phyloP scores from a whole-genome alignment of 2,329 filamentous ascomycete species.

The Exophiala sp. region DNA sequence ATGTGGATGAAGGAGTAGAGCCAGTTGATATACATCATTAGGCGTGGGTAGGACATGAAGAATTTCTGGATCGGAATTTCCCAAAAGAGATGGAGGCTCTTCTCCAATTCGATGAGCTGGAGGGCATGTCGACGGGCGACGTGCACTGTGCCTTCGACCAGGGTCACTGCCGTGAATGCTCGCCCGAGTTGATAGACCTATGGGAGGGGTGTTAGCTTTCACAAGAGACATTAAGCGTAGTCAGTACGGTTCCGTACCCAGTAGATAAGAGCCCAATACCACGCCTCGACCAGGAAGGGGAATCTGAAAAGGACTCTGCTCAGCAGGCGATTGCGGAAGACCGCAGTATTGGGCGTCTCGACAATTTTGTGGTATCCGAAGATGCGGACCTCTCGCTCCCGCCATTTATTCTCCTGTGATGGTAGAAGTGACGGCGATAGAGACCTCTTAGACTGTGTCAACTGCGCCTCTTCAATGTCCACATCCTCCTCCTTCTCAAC shows the following conservation, averaged over 20 bases:
- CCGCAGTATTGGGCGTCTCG: slow-evolving; percentile 55
- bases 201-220: not conserved
- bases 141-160: slow-evolving; percentile 62
- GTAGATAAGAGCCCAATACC: slow-evolving; percentile 72
- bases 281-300: slow-evolving; percentile 67
- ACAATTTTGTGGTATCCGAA: slow-evolving; percentile 46
- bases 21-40: slow-evolving; percentile 65
- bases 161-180: slow-evolving; percentile 63
- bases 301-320: slow-evolving; percentile 61
- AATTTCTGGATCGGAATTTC: slow-evolving; percentile 57
- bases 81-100: slow-evolving; percentile 58
- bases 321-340: slow-evolving; percentile 55
- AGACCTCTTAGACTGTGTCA: slow-evolving; percentile 28
- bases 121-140: slow-evolving; percentile 64
- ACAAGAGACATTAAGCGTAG: not conserved
- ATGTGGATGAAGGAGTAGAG: slow-evolving; percentile 74
- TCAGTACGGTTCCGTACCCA: slow-evolving; percentile 53
- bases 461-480: slow-evolving; percentile 15
- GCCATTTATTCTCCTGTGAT: slow-evolving; percentile 44
- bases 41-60: slow-evolving; percentile 49
- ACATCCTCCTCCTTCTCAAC: slow-evolving; percentile 13
- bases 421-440: slow-evolving; percentile 40
- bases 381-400: slow-evolving; percentile 45
- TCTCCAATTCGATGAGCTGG: slow-evolving; percentile 60
- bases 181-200: slow-evolving; percentile 70